Evolutionary conservation across 1,284 basidiomycete genomes (phyloP).

Genomic region (Anthracocystis walkeri): DNA sequence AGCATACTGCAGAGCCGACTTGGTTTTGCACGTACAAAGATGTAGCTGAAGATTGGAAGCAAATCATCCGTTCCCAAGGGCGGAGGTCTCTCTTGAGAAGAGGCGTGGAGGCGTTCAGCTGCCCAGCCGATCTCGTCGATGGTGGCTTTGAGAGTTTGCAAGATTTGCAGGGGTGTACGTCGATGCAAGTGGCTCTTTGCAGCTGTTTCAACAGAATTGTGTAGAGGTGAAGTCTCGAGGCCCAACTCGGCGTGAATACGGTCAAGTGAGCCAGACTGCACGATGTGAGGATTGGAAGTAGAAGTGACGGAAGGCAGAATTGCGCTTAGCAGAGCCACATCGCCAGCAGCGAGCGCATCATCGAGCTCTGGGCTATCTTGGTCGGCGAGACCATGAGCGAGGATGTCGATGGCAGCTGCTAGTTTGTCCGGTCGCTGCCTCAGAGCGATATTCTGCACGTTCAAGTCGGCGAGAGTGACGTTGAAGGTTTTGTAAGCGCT

Average conservation of each 20-base stretch:
- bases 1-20: slow-evolving; percentile 35
- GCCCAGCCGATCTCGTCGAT: slow-evolving; percentile 44
- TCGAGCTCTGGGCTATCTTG: slow-evolving; percentile 27
- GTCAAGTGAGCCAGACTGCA: neutral
- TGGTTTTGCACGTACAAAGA: slow-evolving; percentile 32
- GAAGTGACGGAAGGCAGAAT: neutral
- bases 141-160: slow-evolving; percentile 37
- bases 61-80: slow-evolving; percentile 42
- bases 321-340: slow-evolving; percentile 9
- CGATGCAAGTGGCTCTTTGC: slow-evolving; percentile 13
- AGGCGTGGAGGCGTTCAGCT: slow-evolving; percentile 15
- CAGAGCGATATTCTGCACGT: slow-evolving; percentile 22
- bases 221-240: neutral
- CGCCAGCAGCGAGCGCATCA: slow-evolving; percentile 21
- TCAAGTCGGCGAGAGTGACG: slow-evolving; percentile 33
- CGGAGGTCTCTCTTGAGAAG: slow-evolving; percentile 20
- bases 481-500: slow-evolving; percentile 24
- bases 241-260: slow-evolving; percentile 14
- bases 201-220: neutral
- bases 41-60: slow-evolving; percentile 40
- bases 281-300: neutral
- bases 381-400: slow-evolving; percentile 24
- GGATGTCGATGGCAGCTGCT: slow-evolving; percentile 14
- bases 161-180: slow-evolving; percentile 42
- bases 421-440: slow-evolving; percentile 26